Evolutionary conservation across 2,329 filamentous ascomycete genomes (phyloP).

Genomic region (Akanthomyces muscarius): DNA sequence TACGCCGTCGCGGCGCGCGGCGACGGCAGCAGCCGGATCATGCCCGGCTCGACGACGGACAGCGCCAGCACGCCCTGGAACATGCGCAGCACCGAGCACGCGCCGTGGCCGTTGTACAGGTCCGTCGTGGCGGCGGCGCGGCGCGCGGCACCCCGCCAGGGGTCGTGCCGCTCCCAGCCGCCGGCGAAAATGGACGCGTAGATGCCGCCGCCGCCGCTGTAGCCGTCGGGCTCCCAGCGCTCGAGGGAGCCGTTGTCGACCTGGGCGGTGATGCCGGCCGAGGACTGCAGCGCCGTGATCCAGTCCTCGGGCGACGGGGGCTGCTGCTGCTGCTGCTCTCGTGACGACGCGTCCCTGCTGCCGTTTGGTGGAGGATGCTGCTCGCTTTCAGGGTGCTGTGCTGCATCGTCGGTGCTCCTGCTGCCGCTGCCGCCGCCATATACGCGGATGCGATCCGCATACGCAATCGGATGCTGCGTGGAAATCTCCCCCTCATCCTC

Average conservation of each 20-base stretch:
- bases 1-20: constrained; percentile 73
- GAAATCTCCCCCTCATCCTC: constrained; percentile 30
- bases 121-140: constrained; percentile 51
- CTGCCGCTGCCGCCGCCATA: constrained; percentile 31
- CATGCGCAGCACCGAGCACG: constrained; percentile 56
- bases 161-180: constrained; percentile 53
- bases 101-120: constrained; percentile 54
- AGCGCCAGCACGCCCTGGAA: constrained; percentile 55
- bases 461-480: constrained; percentile 59
- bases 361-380: too few species aligned
- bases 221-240: constrained; percentile 67
- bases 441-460: constrained; percentile 66
- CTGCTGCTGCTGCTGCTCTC: too few species aligned
- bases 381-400: too few species aligned
- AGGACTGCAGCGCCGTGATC: constrained; percentile 39
- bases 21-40: constrained; percentile 71
- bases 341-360: too few species aligned
- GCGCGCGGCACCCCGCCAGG: constrained; percentile 46
- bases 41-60: constrained; percentile 56
- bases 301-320: constrained; percentile 30
- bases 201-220: constrained; percentile 46
- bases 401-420: too few species aligned
- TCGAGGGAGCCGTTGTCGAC: constrained; percentile 68
- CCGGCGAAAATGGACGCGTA: constrained; percentile 53
- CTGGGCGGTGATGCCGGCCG: constrained; percentile 56